Evolutionary conservation across 169 alveolate genomes (phyloP), one percentile per base, ranked within the genome.

Genomic region (Plasmodium gaboni): DNA sequence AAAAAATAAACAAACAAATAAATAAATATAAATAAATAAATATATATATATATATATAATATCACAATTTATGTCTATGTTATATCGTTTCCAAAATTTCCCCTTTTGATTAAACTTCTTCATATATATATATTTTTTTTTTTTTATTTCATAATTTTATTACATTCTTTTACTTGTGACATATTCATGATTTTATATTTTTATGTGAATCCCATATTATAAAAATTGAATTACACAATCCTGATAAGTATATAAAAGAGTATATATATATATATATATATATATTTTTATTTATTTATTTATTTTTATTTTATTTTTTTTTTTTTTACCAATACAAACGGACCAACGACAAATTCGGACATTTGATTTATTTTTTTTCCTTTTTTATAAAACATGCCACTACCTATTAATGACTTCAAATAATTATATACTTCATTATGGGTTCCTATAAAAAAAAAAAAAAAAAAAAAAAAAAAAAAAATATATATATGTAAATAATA

Each of bases 291-390:
- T 60, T 60, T 24, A 38, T 48, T 70, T 6, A 48, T 19, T 22
- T 46, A 15, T n/a, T 10, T 26, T 46, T 69, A 13, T 69, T 15
- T 69, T 13, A 7, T n/a, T 26, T 50, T 50, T 4, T 17, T 6
- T 48, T 19, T 44, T 44, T 65, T 71, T 7, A 76, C 91, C 72
- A 83, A 48, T 17, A 83, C 91, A 44, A 83, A 83, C 1, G 91
- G 91, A 9, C 91, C 91, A 32, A 83, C 86, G 1, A 83, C 24
- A 15, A 83, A 71, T 32, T 83, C 91, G 26, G 50, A 19, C n/a
- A 32, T 53, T 3, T 83, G 73, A 63, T 32, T 44, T 42, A 83
- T 51, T 2, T 26, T 15, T n/a, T 51, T 83, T 57, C 48, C 8
- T 12, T 28, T 15, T 51, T 71, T 15, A 48, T 50, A 17, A 44